A percentile compares a stretch with the other conserved stretches of the same genome.
These are phyloP conservation scores for Fusarium papillatum DNA, from an alignment of 2,329 filamentous ascomycete genomes.

Conservation along the genomic window DNA sequence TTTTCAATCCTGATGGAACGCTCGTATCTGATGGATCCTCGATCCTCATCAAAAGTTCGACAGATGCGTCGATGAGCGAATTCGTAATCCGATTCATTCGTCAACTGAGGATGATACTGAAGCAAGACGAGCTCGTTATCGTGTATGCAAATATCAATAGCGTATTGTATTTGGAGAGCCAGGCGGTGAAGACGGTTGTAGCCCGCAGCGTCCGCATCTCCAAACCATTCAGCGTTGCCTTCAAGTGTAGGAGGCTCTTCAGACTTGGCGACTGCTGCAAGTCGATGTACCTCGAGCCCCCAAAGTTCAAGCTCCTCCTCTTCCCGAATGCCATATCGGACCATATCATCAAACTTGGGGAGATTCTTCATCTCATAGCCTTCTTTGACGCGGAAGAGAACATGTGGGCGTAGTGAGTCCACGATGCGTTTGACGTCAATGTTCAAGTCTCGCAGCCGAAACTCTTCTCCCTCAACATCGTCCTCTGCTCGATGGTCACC, in stretches of 20 bases:
- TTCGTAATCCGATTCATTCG: background rate
- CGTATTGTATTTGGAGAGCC: background rate
- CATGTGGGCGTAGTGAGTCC: background rate
- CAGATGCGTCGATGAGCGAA: background rate
- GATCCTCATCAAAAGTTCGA: background rate
- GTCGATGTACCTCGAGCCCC: background rate
- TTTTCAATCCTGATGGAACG: background rate
- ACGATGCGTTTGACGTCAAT: background rate
- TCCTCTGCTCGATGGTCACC: background rate
- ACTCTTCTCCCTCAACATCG: background rate
- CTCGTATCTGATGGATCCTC: background rate
- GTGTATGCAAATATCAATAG: background rate
- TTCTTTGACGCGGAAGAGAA: background rate
- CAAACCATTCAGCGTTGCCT: background rate
- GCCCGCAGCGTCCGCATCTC: background rate
- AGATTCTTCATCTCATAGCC: background rate
- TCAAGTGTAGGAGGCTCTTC: background rate
- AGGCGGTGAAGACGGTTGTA: background rate
- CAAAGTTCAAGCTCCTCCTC: background rate
- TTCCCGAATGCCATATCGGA: background rate
- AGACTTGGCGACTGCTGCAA: background rate
- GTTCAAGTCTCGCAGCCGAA: background rate
- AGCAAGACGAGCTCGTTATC: background rate
- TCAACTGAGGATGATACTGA: background rate
- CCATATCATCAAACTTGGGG: background rate